phyloP scores from a whole-genome alignment of 2,329 filamentous ascomycete genomes.

The Fonsecaea pedrosoi region DNA sequence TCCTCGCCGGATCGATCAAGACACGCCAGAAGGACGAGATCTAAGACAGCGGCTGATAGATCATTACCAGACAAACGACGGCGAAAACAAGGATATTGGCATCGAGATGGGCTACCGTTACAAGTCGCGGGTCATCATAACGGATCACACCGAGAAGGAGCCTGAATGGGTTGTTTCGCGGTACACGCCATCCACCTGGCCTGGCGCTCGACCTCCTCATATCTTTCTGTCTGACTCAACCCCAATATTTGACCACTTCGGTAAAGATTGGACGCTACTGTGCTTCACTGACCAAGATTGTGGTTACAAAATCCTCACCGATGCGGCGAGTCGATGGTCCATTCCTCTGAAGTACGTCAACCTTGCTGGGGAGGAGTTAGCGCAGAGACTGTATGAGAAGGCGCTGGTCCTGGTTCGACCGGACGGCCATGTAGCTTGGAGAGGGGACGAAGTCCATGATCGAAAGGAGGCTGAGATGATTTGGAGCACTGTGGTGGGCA shows the following conservation, averaged over 20 bases:
- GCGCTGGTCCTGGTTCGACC: slow-evolving; percentile 25
- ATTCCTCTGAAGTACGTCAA: slow-evolving; percentile 20
- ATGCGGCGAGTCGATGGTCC: background rate
- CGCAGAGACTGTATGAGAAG: slow-evolving; percentile 21
- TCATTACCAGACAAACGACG: slow-evolving; percentile 16
- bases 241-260: slow-evolving; percentile 27
- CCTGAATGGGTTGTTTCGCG: background rate
- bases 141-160: background rate
- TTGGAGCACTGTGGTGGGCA: no score
- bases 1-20: slow-evolving; percentile 1
- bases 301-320: slow-evolving; percentile 8
- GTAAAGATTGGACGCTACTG: slow-evolving; percentile 23
- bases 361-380: slow-evolving; percentile 11
- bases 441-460: background rate
- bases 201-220: slow-evolving; percentile 12
- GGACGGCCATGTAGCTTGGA: slow-evolving; percentile 31
- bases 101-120: slow-evolving; percentile 37
- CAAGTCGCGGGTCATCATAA: slow-evolving; percentile 27
- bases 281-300: background rate
- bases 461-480: slow-evolving; percentile 3
- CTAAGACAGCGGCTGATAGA: background rate
- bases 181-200: slow-evolving; percentile 16
- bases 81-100: slow-evolving; percentile 35
- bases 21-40: background rate
- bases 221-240: slow-evolving; percentile 18